phyloP scores from a whole-genome alignment of 495 filamentous ascomycete genomes.

The Aspergillus wentii region DNA sequence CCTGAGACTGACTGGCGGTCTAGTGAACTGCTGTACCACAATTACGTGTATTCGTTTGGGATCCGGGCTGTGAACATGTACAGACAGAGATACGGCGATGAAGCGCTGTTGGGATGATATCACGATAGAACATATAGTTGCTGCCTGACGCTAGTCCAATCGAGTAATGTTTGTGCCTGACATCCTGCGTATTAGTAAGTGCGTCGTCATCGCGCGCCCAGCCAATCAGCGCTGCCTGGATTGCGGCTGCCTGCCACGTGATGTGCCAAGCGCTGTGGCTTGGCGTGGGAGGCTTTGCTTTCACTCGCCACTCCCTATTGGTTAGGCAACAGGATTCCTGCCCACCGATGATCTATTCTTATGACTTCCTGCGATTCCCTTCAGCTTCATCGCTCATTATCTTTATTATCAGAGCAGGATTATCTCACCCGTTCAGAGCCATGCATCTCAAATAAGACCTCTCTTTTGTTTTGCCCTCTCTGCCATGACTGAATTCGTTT shows the following conservation, averaged over 20 bases:
- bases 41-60: neutral
- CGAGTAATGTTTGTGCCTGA: neutral
- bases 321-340: slow-evolving; percentile 50
- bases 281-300: slow-evolving; percentile 22
- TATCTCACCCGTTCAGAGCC: no score
- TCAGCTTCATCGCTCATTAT: slow-evolving; percentile 2
- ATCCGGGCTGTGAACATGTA: neutral
- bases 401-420: no score
- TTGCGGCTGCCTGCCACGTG: slow-evolving; percentile 40
- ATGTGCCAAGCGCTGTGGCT: slow-evolving; percentile 14
- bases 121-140: no score
- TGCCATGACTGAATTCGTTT: slow-evolving; percentile 18
- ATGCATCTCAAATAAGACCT: no score
- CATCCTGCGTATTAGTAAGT: no score
- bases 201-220: neutral
- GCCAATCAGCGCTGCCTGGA: slow-evolving; percentile 7
- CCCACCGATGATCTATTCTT: slow-evolving; percentile 24
- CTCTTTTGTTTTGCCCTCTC: no score
- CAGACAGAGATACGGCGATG: neutral
- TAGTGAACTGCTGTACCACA: no score
- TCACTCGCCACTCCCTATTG: slow-evolving; percentile 31
- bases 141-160: neutral
- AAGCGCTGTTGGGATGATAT: no score
- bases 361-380: no score
- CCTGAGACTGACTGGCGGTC: no score